phyloP scores from a whole-genome alignment of 2,329 filamentous ascomycete genomes.

The Cadophora gregata region DNA sequence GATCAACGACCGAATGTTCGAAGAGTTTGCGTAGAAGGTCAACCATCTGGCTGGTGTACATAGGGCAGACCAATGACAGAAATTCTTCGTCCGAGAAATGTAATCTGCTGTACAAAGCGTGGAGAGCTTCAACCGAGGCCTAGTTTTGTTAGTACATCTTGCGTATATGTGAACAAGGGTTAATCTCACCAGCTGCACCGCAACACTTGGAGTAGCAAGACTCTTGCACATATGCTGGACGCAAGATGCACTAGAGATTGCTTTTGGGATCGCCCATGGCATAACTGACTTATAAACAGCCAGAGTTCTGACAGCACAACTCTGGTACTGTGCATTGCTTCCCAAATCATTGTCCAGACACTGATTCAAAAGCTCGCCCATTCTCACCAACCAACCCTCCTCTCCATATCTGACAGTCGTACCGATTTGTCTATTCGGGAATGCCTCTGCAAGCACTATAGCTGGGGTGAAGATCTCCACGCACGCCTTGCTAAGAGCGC shows the following conservation, averaged over 20 bases:
- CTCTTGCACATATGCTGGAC: constrained; percentile 74
- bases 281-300: constrained; percentile 79
- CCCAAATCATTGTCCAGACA: constrained; percentile 72
- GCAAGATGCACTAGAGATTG: constrained; percentile 73
- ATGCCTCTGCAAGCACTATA: constrained; percentile 74
- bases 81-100: constrained; percentile 82
- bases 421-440: constrained; percentile 70
- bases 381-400: constrained; percentile 86
- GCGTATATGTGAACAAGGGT: constrained; percentile 19
- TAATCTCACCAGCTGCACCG: constrained; percentile 77
- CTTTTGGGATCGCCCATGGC: constrained; percentile 86
- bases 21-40: constrained; percentile 75
- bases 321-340: constrained; percentile 69
- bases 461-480: constrained; percentile 93
- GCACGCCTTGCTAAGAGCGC: constrained; percentile 83
- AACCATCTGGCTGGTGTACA: constrained; percentile 76
- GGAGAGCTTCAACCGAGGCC: constrained; percentile 83
- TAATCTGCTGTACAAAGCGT: constrained; percentile 77
- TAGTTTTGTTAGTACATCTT: constrained; percentile 45
- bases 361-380: constrained; percentile 74
- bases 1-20: constrained; percentile 79
- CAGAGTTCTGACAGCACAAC: constrained; percentile 77
- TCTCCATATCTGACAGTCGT: constrained; percentile 74
- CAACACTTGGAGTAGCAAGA: constrained; percentile 71
- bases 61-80: constrained; percentile 75